Conservation (phyloP, 2,329 filamentous ascomycete species). For the Paraphoma sp. region DNA sequence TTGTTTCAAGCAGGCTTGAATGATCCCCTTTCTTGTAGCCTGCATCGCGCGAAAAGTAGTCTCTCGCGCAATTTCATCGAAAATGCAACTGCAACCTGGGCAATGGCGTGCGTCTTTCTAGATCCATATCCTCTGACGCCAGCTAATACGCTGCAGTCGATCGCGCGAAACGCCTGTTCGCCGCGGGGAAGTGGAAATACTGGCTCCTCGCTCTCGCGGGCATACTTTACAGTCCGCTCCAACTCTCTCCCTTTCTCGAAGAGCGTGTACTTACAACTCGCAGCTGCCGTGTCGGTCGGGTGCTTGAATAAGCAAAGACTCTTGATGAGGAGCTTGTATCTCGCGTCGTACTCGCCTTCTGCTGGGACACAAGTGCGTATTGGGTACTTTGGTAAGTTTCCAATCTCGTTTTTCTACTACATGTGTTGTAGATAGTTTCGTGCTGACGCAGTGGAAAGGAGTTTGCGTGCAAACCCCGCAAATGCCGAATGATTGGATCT, state of each 20-base stretch:
- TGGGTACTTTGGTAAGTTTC: conserved; percentile 1
- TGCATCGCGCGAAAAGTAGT: not conserved
- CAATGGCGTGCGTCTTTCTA: not conserved
- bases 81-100: not conserved
- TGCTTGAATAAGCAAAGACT: not conserved
- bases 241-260: not conserved
- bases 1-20: not conserved
- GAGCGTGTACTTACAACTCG: not conserved
- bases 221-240: not conserved
- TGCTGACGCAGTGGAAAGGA: not conserved
- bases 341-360: not conserved
- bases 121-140: not conserved
- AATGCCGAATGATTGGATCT: not conserved
- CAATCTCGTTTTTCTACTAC: not conserved
- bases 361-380: not conserved
- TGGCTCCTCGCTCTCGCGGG: not conserved
- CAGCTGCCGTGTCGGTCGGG: not conserved
- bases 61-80: not conserved
- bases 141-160: not conserved
- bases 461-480: not conserved
- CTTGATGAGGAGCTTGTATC: not conserved
- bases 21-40: not conserved
- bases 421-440: too few relatives aligned
- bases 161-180: not conserved
- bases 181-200: not conserved